Conservation (phyloP, 345 rosid genomes). For the Clarkia xantiana region DNA sequence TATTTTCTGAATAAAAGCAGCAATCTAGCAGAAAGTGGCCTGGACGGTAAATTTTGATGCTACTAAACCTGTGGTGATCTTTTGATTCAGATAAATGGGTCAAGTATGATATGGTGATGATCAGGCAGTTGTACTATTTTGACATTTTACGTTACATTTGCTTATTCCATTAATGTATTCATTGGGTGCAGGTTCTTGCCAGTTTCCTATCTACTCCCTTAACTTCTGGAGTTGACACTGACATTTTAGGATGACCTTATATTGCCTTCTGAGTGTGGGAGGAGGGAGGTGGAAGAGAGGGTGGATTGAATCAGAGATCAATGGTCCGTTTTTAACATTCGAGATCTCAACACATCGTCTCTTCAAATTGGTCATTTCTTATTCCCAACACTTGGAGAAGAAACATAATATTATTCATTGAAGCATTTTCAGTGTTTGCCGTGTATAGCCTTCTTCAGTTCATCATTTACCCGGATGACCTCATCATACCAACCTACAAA, state of each 20-base stretch:
- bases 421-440: too few species aligned
- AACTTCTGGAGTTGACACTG: slow-evolving; percentile 50
- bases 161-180: neutral
- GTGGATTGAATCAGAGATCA: too few species aligned
- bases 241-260: slow-evolving; percentile 55
- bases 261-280: too few species aligned
- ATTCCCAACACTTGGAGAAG: too few species aligned
- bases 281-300: too few species aligned
- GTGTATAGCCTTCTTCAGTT: too few species aligned
- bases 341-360: too few species aligned
- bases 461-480: too few species aligned
- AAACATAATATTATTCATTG: too few species aligned
- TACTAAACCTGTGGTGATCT: slow-evolving; percentile 71
- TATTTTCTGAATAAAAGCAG: neutral
- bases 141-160: neutral
- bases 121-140: neutral
- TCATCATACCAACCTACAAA: too few species aligned
- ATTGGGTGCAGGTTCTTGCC: slow-evolving; percentile 64
- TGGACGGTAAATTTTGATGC: slow-evolving; percentile 51
- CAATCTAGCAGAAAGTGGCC: slow-evolving; percentile 27
- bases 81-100: slow-evolving; percentile 96
- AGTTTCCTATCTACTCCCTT: slow-evolving; percentile 81
- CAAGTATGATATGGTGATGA: slow-evolving; percentile 44
- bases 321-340: too few species aligned
- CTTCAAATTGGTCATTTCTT: too few species aligned